Conservation (phyloP, 805 yeast species). For the Blastobotrys terrestris region DNA sequence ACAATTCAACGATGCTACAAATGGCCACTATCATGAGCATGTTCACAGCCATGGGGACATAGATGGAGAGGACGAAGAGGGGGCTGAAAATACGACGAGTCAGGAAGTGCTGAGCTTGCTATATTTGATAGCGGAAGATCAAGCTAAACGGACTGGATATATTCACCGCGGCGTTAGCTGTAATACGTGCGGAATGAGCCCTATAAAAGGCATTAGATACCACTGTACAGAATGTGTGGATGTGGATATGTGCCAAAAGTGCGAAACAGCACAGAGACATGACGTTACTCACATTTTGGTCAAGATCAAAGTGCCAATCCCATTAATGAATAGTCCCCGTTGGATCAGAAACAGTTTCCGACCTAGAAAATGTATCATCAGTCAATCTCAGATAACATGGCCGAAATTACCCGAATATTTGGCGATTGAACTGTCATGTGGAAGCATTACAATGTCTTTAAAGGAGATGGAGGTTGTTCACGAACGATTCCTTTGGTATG, state of each 20-base stretch:
- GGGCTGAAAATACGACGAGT: not conserved
- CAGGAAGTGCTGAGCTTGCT: slow-evolving; percentile 19
- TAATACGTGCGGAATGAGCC: slow-evolving; percentile 26
- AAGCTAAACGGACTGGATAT: slow-evolving; percentile 17
- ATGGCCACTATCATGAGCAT: too few relatives aligned
- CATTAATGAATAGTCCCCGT: slow-evolving; percentile 24
- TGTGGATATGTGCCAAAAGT: slow-evolving; percentile 46
- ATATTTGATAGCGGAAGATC: slow-evolving; percentile 22
- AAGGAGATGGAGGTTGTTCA: slow-evolving; percentile 5
- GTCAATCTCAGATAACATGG: not conserved
- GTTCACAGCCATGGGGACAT: too few relatives aligned
- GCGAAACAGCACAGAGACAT: slow-evolving; percentile 30
- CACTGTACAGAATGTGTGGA: slow-evolving; percentile 48
- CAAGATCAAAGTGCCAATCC: slow-evolving; percentile 26
- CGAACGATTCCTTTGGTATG: slow-evolving; percentile 6
- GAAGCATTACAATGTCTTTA: not conserved
- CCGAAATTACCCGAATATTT: slow-evolving; percentile 2
- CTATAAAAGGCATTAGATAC: slow-evolving; percentile 43
- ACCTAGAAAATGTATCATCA: slow-evolving; percentile 8
- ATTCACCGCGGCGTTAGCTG: slow-evolving; percentile 31
- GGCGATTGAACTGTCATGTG: slow-evolving; percentile 3
- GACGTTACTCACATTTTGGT: slow-evolving; percentile 21
- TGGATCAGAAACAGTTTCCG: slow-evolving; percentile 17
- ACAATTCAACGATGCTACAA: too few relatives aligned
- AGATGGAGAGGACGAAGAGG: not conserved